phyloP scores from a whole-genome alignment of 805 yeast species.

The Starmerella stellata region DNA sequence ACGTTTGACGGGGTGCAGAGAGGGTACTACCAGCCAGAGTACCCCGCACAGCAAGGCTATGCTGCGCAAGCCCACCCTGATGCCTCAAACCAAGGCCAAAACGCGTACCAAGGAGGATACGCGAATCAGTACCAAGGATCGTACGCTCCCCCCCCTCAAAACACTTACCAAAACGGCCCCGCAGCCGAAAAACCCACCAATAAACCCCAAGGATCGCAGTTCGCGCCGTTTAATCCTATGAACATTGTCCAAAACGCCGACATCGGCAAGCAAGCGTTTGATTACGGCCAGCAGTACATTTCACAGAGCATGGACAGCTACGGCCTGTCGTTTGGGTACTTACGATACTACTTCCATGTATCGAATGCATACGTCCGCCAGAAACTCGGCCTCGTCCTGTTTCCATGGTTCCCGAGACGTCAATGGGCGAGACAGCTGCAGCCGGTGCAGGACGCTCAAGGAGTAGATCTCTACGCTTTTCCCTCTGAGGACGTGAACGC shows the following conservation, averaged over 20 bases:
- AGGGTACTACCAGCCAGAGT: constrained; percentile 8
- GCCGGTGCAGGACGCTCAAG: constrained; percentile 23
- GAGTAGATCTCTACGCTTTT: constrained; percentile 37
- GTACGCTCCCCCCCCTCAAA: constrained; percentile 19
- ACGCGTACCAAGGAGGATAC: constrained; percentile 15
- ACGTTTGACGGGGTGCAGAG: constrained; percentile 19
- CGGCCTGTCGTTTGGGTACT: constrained; percentile 31
- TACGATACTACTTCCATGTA: constrained; percentile 80
- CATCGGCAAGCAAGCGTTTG: constrained; percentile 69
- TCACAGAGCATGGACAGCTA: constrained; percentile 46
- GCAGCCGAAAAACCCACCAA: too few relatives aligned
- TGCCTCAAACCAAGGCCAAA: not conserved
- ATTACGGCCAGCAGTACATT: constrained; percentile 61
- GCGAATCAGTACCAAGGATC: constrained; percentile 14
- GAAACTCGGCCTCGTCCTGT: constrained; percentile 53
- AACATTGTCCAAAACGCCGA: constrained; percentile 67
- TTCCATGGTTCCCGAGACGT: constrained; percentile 85
- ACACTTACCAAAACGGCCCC: constrained; percentile 9
- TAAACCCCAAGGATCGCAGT: not conserved
- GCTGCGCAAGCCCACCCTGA: not conserved
- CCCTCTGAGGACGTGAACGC: constrained; percentile 83
- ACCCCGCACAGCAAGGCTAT: constrained; percentile 7
- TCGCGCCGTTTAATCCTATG: constrained; percentile 23
- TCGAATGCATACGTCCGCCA: constrained; percentile 68
- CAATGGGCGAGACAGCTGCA: constrained; percentile 54